Base-by-base conservation (phyloP, 176 grass and related monocot genomes). In the Hyparrhenia diplandra region DNA sequence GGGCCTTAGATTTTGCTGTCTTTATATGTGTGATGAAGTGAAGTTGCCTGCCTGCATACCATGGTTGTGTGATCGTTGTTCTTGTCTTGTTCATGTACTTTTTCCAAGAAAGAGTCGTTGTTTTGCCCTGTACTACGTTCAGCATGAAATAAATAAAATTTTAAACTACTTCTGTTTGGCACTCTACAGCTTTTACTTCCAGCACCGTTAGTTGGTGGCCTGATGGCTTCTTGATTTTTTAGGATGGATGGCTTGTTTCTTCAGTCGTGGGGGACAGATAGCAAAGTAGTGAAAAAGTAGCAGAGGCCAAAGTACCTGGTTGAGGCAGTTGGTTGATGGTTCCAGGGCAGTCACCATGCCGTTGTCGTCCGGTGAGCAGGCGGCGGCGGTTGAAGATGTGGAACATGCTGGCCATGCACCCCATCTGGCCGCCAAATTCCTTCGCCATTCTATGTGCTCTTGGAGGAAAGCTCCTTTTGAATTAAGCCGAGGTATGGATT, bases 371-470 rank as follows among this genome's bases (percentile, higher is more conserved):
- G 41, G 79, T 54, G 64, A 95, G 57, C 4, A 95, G 64, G 64
- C 57, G 82, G 39, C 64, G 85, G 47, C 85, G 90, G 49, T 90
- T 71, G 65, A 96, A 96, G 40, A 96, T 92, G 85, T 96, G 93
- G 80, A 92, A 84, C 14, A 96, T 75, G 14, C 80, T 80, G 49
- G 85, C 74, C 74, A 92, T 88, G 82, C 90, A 96, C 12, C 93
- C 93, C 46, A 90, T 82, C 67, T 88, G 83, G 79, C 85, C 84
- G 59, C 82, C 40, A 3, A 92, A 90, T 30, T 92, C 87, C n/a
- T n/a, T n/a, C n/a, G n/a, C n/a, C n/a, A 52, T 23, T 35, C 55
- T 41, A 52, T 52, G 17, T 57, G 45, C 37, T 69, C 17, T 49
- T 5, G 6, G 17, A 31, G 13, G 47, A 10, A 55, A 3, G 45